phyloP scores from a whole-genome alignment of 768 basidiomycete genomes.

The Cystofilobasidium bisporidii region DNA sequence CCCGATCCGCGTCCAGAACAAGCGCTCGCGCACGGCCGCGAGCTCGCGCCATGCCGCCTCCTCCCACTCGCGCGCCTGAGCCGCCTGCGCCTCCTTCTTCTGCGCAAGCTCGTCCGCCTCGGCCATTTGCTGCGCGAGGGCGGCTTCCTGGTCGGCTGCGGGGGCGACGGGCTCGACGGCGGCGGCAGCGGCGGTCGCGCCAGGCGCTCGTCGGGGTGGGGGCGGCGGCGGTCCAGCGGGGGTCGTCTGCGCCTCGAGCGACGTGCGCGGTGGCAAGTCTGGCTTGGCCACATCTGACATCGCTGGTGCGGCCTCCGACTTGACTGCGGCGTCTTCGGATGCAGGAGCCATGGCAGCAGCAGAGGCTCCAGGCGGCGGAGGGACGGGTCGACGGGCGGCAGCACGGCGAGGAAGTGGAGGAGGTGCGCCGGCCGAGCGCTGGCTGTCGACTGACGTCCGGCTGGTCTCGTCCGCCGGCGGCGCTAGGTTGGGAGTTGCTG shows the following conservation, averaged over 20 bases:
- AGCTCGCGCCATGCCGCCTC: constrained; percentile 77
- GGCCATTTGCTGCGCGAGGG: not conserved
- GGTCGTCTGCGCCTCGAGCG: not conserved
- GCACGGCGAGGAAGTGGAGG: constrained; percentile 23
- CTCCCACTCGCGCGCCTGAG: constrained; percentile 55
- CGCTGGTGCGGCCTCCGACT: too few relatives aligned
- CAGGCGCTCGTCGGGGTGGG: too few relatives aligned
- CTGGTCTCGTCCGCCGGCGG: not conserved
- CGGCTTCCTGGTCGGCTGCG: not conserved
- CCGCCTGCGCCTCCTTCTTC: constrained; percentile 1
- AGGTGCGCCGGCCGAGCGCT: not conserved
- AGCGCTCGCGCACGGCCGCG: constrained; percentile 60
- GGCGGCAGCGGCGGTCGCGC: too few relatives aligned
- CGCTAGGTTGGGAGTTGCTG: not conserved
- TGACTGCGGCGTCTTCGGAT: not conserved
- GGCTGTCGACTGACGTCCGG: not conserved
- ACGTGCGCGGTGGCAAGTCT: not conserved
- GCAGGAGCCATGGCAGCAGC: not conserved
- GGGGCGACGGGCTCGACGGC: not conserved
- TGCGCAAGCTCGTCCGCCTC: not conserved
- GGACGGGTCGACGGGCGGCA: constrained; percentile 16
- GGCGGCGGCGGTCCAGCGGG: not conserved
- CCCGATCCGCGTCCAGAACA: constrained; percentile 78
- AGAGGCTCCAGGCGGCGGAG: not conserved
- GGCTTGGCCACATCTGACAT: not conserved